Conservation (phyloP, 1,284 basidiomycete species). For the Leccinum fallax region DNA sequence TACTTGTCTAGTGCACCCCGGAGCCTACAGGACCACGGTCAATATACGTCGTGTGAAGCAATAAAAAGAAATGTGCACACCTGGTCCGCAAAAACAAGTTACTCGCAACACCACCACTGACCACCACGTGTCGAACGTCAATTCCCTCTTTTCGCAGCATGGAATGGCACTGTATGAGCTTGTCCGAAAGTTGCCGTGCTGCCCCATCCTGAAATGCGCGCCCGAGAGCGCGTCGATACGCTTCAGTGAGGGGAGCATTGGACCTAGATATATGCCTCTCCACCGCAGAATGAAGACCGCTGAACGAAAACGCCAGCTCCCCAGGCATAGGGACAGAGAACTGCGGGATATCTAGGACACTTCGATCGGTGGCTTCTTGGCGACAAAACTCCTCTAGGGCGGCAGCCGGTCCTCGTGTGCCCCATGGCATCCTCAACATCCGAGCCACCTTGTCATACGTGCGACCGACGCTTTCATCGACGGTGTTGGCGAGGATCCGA, state of each 20-base stretch:
- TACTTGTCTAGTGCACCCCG: constrained; percentile 39
- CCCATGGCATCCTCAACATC: constrained; percentile 66
- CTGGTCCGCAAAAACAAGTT: constrained; percentile 69
- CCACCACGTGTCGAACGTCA: constrained; percentile 61
- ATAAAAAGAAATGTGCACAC: constrained; percentile 42
- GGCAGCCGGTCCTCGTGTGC: constrained; percentile 67
- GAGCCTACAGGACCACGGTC: constrained; percentile 41
- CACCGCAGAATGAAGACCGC: constrained; percentile 69
- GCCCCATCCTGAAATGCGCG: constrained; percentile 74
- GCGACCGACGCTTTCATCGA: constrained; percentile 78
- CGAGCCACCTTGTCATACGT: constrained; percentile 82
- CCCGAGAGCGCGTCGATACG: constrained; percentile 51
- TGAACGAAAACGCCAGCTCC: constrained; percentile 73
- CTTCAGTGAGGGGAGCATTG: constrained; percentile 36
- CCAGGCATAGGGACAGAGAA: constrained; percentile 59
- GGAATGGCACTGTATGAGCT: constrained; percentile 64
- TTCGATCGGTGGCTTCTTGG: constrained; percentile 30
- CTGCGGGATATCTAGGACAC: constrained; percentile 38
- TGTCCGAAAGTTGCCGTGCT: constrained; percentile 74
- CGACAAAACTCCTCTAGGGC: constrained; percentile 73
- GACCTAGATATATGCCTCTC: constrained; percentile 49
- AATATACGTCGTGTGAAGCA: not conserved
- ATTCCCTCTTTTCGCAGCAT: constrained; percentile 46
- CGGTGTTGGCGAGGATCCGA: constrained; percentile 72
- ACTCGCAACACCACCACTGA: constrained; percentile 90